phyloP scores from a whole-genome alignment of 1,284 basidiomycete species.

The Boletus semigastroideus region DNA sequence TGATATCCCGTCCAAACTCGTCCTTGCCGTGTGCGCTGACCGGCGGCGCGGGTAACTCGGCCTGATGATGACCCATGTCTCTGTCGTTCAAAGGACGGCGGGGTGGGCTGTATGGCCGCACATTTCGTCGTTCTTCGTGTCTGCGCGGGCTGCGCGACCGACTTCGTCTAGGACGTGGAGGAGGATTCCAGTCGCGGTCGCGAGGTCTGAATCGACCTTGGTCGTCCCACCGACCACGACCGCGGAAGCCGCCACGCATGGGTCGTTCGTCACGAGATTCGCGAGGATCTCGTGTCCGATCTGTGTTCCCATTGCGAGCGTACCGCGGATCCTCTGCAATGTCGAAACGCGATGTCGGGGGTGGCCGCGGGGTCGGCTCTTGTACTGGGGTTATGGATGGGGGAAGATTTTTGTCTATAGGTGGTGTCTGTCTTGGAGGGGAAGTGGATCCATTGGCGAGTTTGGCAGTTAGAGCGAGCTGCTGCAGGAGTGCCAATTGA shows the following conservation, averaged over 20 bases:
- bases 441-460: conserved; percentile 35
- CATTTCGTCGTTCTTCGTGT: conserved; percentile 47
- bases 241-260: conserved; percentile 43
- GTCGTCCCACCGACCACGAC: conserved; percentile 41
- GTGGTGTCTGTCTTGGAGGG: conserved; percentile 20
- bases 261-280: conserved; percentile 43
- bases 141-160: conserved; percentile 72
- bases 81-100: conserved; percentile 39
- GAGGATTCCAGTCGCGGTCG: conserved; percentile 45
- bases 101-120: conserved; percentile 58
- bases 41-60: conserved; percentile 24
- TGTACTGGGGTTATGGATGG: neutral
- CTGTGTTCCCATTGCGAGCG: conserved; percentile 49
- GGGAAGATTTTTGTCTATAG: conserved; percentile 2
- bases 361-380: conserved; percentile 1
- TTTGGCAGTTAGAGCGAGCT: conserved; percentile 63
- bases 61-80: conserved; percentile 21
- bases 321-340: conserved; percentile 45
- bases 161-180: conserved; percentile 49
- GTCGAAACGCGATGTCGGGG: conserved; percentile 22
- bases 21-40: conserved; percentile 52
- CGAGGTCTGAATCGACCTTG: conserved; percentile 50
- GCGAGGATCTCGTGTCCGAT: conserved; percentile 48
- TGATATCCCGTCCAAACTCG: conserved; percentile 79
- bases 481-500: conserved; percentile 70